These are phyloP conservation scores for Durio zibethinus DNA, from an alignment of 345 rosid species.

Conservation along the genomic window DNA sequence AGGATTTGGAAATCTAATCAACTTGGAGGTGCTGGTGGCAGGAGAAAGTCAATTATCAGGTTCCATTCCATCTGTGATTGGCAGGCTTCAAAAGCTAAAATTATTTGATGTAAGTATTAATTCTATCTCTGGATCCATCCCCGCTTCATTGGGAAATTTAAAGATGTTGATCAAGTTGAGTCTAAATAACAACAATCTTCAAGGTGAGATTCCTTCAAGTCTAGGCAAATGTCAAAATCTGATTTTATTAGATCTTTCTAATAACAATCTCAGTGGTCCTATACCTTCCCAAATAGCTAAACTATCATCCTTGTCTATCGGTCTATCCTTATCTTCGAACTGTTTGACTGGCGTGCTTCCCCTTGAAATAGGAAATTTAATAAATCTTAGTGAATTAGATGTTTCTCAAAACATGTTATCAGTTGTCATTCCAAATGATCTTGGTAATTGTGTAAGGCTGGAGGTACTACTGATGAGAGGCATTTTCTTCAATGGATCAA, in stretches of 20 bases:
- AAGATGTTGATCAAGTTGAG: background rate
- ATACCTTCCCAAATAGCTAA: background rate
- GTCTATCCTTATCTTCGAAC: background rate
- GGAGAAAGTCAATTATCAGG: too few species aligned
- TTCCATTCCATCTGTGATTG: too few species aligned
- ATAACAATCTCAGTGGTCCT: slow-evolving; percentile 11
- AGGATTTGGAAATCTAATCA: too few species aligned
- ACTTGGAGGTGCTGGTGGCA: too few species aligned
- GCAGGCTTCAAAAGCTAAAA: too few species aligned
- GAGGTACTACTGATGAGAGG: too few species aligned
- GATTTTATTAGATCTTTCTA: background rate
- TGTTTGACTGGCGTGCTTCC: background rate
- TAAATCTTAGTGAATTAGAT: background rate
- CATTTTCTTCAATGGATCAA: too few species aligned
- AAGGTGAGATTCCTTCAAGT: slow-evolving; percentile 12
- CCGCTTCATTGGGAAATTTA: background rate
- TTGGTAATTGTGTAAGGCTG: too few species aligned
- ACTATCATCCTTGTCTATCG: background rate
- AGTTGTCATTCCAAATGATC: too few species aligned
- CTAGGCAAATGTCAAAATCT: background rate
- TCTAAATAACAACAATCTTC: background rate
- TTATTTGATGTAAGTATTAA: too few species aligned
- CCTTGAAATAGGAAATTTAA: background rate
- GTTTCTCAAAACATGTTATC: too few species aligned
- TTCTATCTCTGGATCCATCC: background rate